Evolutionary conservation across 2,329 filamentous ascomycete species (phyloP).

Genomic region (Fusarium gaditjirri): DNA sequence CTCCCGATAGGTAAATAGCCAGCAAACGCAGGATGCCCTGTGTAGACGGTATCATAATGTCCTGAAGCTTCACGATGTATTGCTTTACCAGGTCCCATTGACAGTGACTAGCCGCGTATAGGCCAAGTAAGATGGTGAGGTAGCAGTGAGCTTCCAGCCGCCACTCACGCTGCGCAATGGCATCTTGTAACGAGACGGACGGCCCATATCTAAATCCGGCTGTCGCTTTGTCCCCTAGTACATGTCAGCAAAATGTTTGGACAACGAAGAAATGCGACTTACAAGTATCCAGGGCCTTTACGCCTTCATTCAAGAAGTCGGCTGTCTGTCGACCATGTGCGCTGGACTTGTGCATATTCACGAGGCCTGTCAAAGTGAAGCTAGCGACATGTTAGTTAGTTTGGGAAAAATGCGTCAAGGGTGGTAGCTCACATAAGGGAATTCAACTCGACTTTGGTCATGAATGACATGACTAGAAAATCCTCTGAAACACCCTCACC

Average conservation of each 20-base stretch:
- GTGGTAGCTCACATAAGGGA: slow-evolving; percentile 61
- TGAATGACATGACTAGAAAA: slow-evolving; percentile 68
- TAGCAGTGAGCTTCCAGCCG: slow-evolving; percentile 73
- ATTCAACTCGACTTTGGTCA: slow-evolving; percentile 68
- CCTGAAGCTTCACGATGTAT: slow-evolving; percentile 64
- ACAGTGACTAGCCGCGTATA: slow-evolving; percentile 75
- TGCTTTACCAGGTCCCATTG: slow-evolving; percentile 74
- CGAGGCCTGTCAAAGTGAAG: slow-evolving; percentile 66
- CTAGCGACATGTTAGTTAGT: slow-evolving; percentile 49
- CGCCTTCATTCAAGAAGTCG: slow-evolving; percentile 56
- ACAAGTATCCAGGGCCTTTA: slow-evolving; percentile 62
- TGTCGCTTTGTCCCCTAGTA: slow-evolving; percentile 50
- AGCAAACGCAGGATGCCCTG: slow-evolving; percentile 60
- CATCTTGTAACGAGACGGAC: slow-evolving; percentile 65
- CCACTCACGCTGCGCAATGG: slow-evolving; percentile 71
- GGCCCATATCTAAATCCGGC: slow-evolving; percentile 52
- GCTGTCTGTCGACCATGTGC: slow-evolving; percentile 49
- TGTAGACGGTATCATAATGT: slow-evolving; percentile 53
- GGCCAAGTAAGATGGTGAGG: slow-evolving; percentile 75
- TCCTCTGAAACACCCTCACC: slow-evolving; percentile 61
- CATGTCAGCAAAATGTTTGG: slow-evolving; percentile 9
- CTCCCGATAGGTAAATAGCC: slow-evolving; percentile 77
- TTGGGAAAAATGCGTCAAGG: neutral
- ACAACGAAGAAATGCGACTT: neutral
- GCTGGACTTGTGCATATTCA: slow-evolving; percentile 53